These are phyloP conservation scores for Pseudofabraea citricarpa DNA, from an alignment of 2,329 filamentous ascomycete genomes.

Conservation along the genomic window DNA sequence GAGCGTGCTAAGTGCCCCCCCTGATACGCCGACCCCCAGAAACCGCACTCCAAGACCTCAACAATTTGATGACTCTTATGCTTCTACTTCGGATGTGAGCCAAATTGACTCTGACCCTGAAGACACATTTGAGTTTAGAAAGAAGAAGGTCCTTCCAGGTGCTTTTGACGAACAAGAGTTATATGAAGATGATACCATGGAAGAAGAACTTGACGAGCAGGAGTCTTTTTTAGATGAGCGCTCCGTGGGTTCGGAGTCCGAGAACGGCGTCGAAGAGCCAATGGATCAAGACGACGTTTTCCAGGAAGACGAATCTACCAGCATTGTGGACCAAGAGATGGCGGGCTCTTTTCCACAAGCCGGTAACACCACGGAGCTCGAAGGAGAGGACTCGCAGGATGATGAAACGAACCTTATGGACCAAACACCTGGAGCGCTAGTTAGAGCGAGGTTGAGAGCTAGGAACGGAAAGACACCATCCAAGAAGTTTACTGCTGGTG, in stretches of 20 bases:
- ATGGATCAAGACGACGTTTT: conserved; percentile 62
- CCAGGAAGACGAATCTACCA: conserved; percentile 71
- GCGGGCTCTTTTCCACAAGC: conserved; percentile 71
- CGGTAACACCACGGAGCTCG: conserved; percentile 72
- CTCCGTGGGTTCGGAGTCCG: conserved; percentile 76
- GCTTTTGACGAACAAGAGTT: conserved; percentile 65
- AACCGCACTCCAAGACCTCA: conserved; percentile 15
- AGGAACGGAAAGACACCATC: conserved; percentile 55
- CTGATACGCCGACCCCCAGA: conserved; percentile 37
- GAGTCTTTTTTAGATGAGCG: conserved; percentile 87
- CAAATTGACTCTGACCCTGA: conserved; percentile 28
- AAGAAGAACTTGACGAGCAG: conserved; percentile 34
- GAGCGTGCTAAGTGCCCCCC: conserved; percentile 43
- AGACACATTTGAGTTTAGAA: conserved; percentile 30
- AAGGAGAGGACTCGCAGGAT: conserved; percentile 45
- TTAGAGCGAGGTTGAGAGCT: conserved; percentile 60
- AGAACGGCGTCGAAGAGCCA: conserved; percentile 46
- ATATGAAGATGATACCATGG: conserved; percentile 50
- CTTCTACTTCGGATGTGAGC: conserved; percentile 32
- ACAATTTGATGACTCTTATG: conserved; percentile 25
- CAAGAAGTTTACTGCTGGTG: conserved; percentile 57
- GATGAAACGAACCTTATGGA: conserved; percentile 40
- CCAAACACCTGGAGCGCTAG: conserved; percentile 55
- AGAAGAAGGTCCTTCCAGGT: conserved; percentile 59
- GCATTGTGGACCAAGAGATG: conserved; percentile 66